Evolutionary conservation across 1,284 basidiomycete genomes (phyloP).

Genomic region (Trametes versicolor): DNA sequence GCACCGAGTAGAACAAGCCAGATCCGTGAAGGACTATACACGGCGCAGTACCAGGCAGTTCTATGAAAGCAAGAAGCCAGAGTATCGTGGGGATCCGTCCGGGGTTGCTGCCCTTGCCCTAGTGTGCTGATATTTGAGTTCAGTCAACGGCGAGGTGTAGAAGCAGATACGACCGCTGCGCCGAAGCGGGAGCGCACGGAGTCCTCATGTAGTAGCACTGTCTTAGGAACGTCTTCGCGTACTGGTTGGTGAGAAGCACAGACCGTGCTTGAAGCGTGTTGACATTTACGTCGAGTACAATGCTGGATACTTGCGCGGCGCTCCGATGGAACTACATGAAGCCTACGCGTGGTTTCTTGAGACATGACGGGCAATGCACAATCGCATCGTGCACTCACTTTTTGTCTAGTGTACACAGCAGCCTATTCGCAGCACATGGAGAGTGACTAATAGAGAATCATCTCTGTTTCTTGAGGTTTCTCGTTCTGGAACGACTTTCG

Average conservation of each 20-base stretch:
- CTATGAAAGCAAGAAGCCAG: background rate
- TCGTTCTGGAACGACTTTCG: no score
- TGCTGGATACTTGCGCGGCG: background rate
- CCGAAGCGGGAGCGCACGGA: background rate
- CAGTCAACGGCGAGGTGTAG: background rate
- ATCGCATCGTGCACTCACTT: no score
- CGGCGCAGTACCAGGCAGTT: background rate
- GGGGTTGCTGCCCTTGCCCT: background rate
- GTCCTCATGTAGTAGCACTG: background rate
- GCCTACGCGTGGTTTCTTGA: no score
- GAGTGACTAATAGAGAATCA: no score
- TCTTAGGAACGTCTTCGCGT: background rate
- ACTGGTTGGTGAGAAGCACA: background rate
- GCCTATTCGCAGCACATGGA: no score
- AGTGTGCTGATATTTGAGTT: constrained; percentile 8
- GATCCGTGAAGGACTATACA: background rate
- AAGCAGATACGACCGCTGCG: background rate
- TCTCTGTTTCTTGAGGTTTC: no score
- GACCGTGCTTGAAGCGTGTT: background rate
- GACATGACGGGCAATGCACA: no score
- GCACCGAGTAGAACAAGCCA: background rate
- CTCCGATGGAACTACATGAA: background rate
- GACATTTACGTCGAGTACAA: no score
- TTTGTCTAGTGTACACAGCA: no score
- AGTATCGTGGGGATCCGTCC: background rate